phyloP scores from a whole-genome alignment of 768 basidiomycete genomes.

The Cystofilobasidium macerans region DNA sequence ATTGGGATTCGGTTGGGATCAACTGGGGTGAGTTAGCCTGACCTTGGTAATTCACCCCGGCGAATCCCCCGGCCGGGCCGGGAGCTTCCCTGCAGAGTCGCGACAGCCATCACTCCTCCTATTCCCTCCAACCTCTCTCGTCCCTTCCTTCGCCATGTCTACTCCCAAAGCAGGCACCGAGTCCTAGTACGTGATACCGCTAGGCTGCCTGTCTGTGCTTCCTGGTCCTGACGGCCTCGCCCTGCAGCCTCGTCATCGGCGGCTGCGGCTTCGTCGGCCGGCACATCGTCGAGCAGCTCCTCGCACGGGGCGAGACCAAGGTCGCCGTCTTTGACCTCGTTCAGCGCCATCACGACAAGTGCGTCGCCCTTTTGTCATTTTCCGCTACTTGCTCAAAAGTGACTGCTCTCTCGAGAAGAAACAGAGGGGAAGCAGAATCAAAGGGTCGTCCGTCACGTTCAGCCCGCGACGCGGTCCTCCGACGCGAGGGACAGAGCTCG shows the following conservation, averaged over 20 bases:
- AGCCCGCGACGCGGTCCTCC: too few species aligned
- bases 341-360: constrained; percentile 60
- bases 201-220: background rate
- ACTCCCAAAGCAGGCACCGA: constrained; percentile 24
- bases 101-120: background rate
- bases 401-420: too few species aligned
- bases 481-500: too few species aligned
- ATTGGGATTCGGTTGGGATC: too few species aligned
- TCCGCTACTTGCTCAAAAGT: background rate
- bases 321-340: constrained; percentile 87
- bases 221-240: background rate
- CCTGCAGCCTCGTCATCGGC: constrained; percentile 76
- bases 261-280: constrained; percentile 81
- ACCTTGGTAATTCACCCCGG: too few species aligned
- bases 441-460: too few species aligned
- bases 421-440: background rate
- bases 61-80: too few species aligned
- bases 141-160: background rate
- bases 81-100: too few species aligned
- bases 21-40: too few species aligned
- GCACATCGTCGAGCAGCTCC: constrained; percentile 76
- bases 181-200: constrained; percentile 23
- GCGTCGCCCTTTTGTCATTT: constrained; percentile 24
- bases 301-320: constrained; percentile 58
- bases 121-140: too few species aligned